Conservation (phyloP, 208 protist genomes). For the Lotmaria passim region DNA sequence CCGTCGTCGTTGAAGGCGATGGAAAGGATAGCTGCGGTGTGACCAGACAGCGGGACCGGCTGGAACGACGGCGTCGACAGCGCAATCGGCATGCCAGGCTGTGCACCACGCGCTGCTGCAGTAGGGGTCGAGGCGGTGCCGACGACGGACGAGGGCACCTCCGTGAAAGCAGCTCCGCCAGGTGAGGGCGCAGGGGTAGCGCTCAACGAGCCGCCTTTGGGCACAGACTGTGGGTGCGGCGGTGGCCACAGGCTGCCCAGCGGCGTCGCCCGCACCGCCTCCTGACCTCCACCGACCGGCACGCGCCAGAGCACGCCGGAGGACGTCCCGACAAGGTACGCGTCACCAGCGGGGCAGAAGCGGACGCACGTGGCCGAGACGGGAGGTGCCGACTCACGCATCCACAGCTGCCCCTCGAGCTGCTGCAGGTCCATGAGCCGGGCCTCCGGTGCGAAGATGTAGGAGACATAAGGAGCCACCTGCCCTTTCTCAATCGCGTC, state of each 20-base stretch:
- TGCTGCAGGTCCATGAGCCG: slow-evolving; percentile 45
- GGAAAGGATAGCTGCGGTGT: slow-evolving; percentile 51
- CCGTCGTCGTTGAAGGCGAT: slow-evolving; percentile 66
- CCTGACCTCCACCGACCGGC: slow-evolving; percentile 16
- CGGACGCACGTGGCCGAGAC: slow-evolving; percentile 42
- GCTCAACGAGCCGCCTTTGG: background rate
- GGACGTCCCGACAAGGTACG: slow-evolving; percentile 60
- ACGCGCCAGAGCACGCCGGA: slow-evolving; percentile 54
- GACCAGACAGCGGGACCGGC: slow-evolving; percentile 38
- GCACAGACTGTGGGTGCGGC: background rate
- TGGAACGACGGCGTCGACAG: background rate
- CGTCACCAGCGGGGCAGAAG: slow-evolving; percentile 48
- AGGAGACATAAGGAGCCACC: slow-evolving; percentile 45
- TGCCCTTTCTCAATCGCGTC: slow-evolving; percentile 42
- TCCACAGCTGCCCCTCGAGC: slow-evolving; percentile 18
- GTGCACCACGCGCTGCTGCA: too few species aligned
- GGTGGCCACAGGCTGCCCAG: slow-evolving; percentile 41
- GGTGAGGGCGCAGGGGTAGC: background rate
- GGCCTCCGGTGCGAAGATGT: slow-evolving; percentile 57
- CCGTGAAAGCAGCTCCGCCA: too few species aligned
- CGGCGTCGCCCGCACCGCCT: slow-evolving; percentile 28
- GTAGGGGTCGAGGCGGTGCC: too few species aligned
- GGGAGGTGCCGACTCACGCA: slow-evolving; percentile 5
- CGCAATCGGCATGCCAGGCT: background rate
- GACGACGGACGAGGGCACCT: too few species aligned